phyloP scores from a whole-genome alignment of 257 asterid genomes.

The Jaltomata sinuosa region DNA sequence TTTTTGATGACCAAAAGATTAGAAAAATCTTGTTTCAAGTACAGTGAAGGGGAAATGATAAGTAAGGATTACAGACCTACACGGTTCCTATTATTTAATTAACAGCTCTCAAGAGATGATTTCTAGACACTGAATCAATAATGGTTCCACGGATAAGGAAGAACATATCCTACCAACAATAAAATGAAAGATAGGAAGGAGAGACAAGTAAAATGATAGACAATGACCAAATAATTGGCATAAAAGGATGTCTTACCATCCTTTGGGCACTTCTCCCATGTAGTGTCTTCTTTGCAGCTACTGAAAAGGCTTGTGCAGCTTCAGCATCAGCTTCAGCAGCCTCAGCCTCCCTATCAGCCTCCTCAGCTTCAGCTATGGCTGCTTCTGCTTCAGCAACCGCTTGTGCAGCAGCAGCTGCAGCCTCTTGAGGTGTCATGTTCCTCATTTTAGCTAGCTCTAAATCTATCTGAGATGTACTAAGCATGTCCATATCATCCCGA shows the following conservation, averaged over 20 bases:
- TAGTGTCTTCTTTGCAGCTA: slow-evolving; percentile 26
- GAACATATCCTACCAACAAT: background rate
- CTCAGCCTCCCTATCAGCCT: slow-evolving; percentile 52
- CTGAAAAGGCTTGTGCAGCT: slow-evolving; percentile 40
- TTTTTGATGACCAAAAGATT: no score
- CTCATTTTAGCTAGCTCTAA: slow-evolving; percentile 31
- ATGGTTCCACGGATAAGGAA: background rate
- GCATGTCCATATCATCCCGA: slow-evolving; percentile 8
- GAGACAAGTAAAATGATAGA: background rate
- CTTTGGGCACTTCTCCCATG: slow-evolving; percentile 22
- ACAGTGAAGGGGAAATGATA: background rate
- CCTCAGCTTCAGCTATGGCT: slow-evolving; percentile 55
- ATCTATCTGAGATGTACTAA: slow-evolving; percentile 20
- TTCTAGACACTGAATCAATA: background rate
- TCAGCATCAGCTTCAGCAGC: slow-evolving; percentile 68
- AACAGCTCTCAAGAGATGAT: background rate
- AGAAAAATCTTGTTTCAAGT: background rate
- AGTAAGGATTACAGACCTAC: background rate
- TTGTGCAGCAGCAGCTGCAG: slow-evolving; percentile 47
- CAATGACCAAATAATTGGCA: background rate
- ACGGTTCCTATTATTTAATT: background rate
- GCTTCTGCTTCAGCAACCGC: slow-evolving; percentile 67
- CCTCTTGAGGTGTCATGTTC: slow-evolving; percentile 52
- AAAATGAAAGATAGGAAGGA: background rate
- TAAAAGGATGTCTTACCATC: slow-evolving; percentile 21